Evolutionary conservation across 2,329 filamentous ascomycete genomes (phyloP), one percentile per base, ranked within the genome.

Genomic region (Orbilia brochopaga): DNA sequence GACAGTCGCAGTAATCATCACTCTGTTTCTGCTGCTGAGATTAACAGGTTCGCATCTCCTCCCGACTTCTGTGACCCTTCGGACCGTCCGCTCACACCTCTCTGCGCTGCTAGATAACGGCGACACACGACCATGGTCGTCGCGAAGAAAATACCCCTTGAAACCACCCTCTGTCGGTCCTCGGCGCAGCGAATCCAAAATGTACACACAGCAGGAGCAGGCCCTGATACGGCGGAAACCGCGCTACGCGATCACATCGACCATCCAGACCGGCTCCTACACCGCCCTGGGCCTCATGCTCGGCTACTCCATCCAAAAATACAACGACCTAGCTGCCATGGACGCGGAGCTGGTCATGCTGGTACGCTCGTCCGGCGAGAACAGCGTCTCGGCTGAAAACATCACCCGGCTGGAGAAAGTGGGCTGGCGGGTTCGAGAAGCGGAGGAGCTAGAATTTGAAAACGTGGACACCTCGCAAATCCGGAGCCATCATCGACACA

Each of bases 261-360:
- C 73, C 17, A 75, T 77, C 3, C 75, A 76, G 53, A 77, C 75
- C 15, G 75, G 73, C 21, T 76, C 75, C 7, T 77, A 75, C 58
- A 76, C 75, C 13, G 66, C 75, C 27, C 61, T 76, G 42, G 76
- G 76, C 27, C 57, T 77, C 21, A 74, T 77, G 74, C 72, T 77
- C 17, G 76, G 74, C 1, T 77, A 77, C 51, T 76, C 76, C 17
- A 77, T 77, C 48, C 74, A 75, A 50, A 76, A 77, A 62, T 75
- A 77, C 69, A 77, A 77, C 40, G 74, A 77, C 48, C 59, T 77
- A 6, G 73, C 64, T 40, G 75, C 75, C 27, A 74, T 77, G 73
- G 76, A 76, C 17, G 76, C 76, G 10, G 76, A 77, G 51, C 30
- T 77, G 44, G 75, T 77, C 10, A 55, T 77, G 48, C 57, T 77